phyloP scores from a whole-genome alignment of 257 asterid species.

The Nicotiana undulata region DNA sequence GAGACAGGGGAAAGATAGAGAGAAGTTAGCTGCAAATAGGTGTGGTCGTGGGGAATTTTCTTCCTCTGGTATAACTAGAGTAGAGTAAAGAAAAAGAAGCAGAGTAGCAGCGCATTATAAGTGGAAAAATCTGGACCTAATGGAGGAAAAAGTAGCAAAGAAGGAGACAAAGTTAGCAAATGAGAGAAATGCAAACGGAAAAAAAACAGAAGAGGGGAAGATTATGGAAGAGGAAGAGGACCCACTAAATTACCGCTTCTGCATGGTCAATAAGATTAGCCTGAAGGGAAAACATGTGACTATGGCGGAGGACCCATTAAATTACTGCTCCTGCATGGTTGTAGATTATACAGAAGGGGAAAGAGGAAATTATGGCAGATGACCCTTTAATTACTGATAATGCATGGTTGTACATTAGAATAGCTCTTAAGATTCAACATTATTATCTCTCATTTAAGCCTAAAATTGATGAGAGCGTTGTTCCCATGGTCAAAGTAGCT shows the following conservation, averaged over 20 bases:
- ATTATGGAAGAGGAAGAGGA: not conserved
- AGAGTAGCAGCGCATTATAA: not conserved
- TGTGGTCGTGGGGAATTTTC: not conserved
- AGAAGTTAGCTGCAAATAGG: not conserved
- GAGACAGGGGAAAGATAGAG: not conserved
- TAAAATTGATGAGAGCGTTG: not conserved
- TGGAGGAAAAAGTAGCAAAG: not conserved
- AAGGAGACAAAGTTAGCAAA: not conserved
- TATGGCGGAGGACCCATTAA: not conserved
- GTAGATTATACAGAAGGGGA: not conserved
- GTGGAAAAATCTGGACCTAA: not conserved
- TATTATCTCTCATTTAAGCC: not conserved
- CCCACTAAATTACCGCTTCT: not conserved
- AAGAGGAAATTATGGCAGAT: not conserved
- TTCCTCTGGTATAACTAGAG: not conserved
- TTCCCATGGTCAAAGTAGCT: not conserved
- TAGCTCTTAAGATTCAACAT: not conserved
- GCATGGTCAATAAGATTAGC: not conserved
- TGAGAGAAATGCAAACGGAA: not conserved
- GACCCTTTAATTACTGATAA: not conserved
- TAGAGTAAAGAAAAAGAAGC: not conserved
- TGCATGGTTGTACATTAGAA: not conserved
- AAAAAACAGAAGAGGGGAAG: not conserved
- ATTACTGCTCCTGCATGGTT: not conserved
- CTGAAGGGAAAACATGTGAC: not conserved